phyloP scores from a whole-genome alignment of 1,284 basidiomycete genomes.

The Microbotryomycetes sp. region DNA sequence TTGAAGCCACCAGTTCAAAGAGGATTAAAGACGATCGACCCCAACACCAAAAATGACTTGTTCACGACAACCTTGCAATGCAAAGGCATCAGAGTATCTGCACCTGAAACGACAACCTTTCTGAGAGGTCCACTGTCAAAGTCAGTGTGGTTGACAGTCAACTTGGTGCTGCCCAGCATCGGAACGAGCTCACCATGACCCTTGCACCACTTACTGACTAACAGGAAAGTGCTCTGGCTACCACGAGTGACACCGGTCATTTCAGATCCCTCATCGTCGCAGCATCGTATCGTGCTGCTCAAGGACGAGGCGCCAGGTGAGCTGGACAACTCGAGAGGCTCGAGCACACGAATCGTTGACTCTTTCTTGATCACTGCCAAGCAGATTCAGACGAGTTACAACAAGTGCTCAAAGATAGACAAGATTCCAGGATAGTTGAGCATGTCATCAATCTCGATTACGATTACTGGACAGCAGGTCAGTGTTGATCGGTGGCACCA shows the following conservation, averaged over 20 bases:
- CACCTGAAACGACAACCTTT: background rate
- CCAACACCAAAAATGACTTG: too few species aligned
- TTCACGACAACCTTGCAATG: background rate
- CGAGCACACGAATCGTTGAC: too few species aligned
- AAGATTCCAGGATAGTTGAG: constrained; percentile 50
- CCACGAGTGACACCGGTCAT: background rate
- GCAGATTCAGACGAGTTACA: constrained; percentile 47
- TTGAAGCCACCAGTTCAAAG: background rate
- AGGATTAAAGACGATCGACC: background rate
- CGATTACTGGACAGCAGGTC: constrained; percentile 77
- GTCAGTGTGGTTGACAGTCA: too few species aligned
- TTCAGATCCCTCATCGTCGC: background rate
- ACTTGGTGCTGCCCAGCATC: too few species aligned
- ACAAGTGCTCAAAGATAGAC: constrained; percentile 53
- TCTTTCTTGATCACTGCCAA: too few species aligned
- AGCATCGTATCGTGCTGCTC: background rate
- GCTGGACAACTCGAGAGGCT: too few species aligned
- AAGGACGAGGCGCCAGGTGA: background rate
- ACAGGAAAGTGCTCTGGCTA: background rate
- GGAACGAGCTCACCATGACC: too few species aligned
- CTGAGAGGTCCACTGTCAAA: background rate
- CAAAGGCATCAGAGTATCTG: background rate
- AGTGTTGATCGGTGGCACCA: constrained; percentile 22
- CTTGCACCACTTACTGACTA: too few species aligned
- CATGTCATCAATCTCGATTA: constrained; percentile 65